These are phyloP conservation scores for Lecanicillium sp. DNA, from an alignment of 2,329 filamentous ascomycete genomes.

Conservation along the genomic window DNA sequence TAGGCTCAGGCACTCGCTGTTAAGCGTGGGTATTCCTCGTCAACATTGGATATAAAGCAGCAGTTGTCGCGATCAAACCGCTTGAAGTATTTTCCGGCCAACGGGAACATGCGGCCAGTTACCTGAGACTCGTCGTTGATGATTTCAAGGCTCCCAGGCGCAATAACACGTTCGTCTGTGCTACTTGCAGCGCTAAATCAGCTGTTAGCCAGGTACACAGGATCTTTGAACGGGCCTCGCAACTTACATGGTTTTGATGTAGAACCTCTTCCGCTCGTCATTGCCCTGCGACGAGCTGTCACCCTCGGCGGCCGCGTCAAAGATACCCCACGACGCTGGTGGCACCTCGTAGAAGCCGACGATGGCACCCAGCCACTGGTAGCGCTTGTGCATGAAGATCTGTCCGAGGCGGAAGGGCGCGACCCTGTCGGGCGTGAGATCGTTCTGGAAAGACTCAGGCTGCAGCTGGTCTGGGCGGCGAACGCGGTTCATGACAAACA, in stretches of 20 bases:
- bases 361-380: slow-evolving; percentile 73
- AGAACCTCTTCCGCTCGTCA: slow-evolving; percentile 63
- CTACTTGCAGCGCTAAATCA: slow-evolving; percentile 25
- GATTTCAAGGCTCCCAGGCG: slow-evolving; percentile 74
- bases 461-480: slow-evolving; percentile 34
- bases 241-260: slow-evolving; percentile 72
- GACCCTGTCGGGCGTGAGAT: slow-evolving; percentile 17
- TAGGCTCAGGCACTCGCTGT: not conserved
- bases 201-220: slow-evolving; percentile 23
- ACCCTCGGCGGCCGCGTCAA: slow-evolving; percentile 2
- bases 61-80: slow-evolving; percentile 64
- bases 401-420: slow-evolving; percentile 65
- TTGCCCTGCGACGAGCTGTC: not conserved
- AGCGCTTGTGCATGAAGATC: slow-evolving; percentile 76
- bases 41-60: slow-evolving; percentile 73
- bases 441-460: slow-evolving; percentile 31
- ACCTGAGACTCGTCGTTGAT: slow-evolving; percentile 43
- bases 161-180: slow-evolving; percentile 28
- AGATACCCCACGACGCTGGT: not conserved
- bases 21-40: slow-evolving; percentile 65
- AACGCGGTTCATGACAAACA: slow-evolving; percentile 21
- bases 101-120: slow-evolving; percentile 52
- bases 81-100: slow-evolving; percentile 84
- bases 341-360: slow-evolving; percentile 53
- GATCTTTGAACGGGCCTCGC: too few relatives aligned